Evolutionary conservation across 169 alveolate genomes (phyloP), one percentile per base, ranked within the genome.

Genomic region (Toxoplasma gondii): DNA sequence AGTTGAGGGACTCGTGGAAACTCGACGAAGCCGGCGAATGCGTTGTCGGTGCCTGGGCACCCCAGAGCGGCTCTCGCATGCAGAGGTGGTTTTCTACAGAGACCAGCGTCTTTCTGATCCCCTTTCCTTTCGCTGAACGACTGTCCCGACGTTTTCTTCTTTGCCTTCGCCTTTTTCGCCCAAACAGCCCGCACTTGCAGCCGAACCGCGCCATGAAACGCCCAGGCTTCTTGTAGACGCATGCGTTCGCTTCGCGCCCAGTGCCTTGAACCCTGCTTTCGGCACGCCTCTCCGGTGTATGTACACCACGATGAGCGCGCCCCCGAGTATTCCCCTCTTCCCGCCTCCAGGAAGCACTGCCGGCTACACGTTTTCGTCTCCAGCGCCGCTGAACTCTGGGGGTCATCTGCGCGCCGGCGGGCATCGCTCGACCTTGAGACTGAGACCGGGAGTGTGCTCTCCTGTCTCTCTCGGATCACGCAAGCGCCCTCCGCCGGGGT

Each of bases 271-370:
- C 29, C 83, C 86, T 31, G n/a, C 49, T 27, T 1, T 1, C 9
- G 4, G 74, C 74, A 7, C 22, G 7, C n/a, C n/a, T 64, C n/a
- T 4, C 34, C 29, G n/a, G 74, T 64, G 34, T 10, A 7, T 64
- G 34, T 36, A 1, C 86, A 16, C 31, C 39, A 82, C 29, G 41
- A 82, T 82, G 90, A 38, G 64, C 64, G 90, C 41, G 41, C 53
- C 69, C 10, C 67, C 67, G 5, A 43, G 90, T 10, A 43, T 82
- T 38, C 90, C 90, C 39, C 67, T 82, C 38, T 82, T 82, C 39
- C 90, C 90, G 12, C 90, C 90, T 12, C 90, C 90, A 2, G 90
- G 90, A 0, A 82, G 90, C 86, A 36, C 86, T 36, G 86, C 86
- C 4, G 86, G 45, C 45, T 78, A 24, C 43, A 36, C 86, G 19